Conservation (phyloP, 352 stramenopile species). For the Phytophthora fragariae region DNA sequence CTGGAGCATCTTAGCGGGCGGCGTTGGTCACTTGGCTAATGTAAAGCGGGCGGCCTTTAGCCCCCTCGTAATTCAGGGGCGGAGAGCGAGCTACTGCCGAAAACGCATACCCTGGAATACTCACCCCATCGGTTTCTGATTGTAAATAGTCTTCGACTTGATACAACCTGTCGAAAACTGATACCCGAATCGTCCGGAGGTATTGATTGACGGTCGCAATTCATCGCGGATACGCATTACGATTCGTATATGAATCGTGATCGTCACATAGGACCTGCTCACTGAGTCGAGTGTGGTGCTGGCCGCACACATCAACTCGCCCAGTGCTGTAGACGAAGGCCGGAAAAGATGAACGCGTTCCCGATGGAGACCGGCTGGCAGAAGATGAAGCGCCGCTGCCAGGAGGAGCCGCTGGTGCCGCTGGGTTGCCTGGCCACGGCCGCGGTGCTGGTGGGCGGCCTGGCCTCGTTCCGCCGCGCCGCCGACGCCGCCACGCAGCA, state of each 20-base stretch:
- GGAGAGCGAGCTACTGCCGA: constrained; percentile 28
- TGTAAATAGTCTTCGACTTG: too few species aligned
- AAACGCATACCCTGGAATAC: constrained; percentile 28
- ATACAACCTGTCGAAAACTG: constrained; percentile 6
- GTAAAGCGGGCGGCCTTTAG: constrained; percentile 22
- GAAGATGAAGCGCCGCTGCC: constrained; percentile 82
- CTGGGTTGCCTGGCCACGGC: constrained; percentile 71
- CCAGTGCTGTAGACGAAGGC: constrained; percentile 3
- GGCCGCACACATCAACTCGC: constrained; percentile 29
- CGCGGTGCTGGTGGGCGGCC: constrained; percentile 64
- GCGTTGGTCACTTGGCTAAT: constrained; percentile 43
- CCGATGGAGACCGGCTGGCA: constrained; percentile 74
- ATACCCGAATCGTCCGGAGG: constrained; percentile 25
- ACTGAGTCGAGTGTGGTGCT: neutral
- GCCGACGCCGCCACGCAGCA: constrained; percentile 80
- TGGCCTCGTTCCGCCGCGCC: constrained; percentile 72
- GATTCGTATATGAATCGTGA: constrained; percentile 24
- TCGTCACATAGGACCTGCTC: constrained; percentile 1
- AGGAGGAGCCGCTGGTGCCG: constrained; percentile 81
- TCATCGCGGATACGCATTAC: neutral
- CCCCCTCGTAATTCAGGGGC: constrained; percentile 38
- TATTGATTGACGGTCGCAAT: constrained; percentile 18
- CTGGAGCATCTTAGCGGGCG: constrained; percentile 62
- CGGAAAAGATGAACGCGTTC: constrained; percentile 35
- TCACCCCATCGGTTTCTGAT: too few species aligned